Conservation (phyloP, 441 rosid genomes). For the Populus trichocarpa region DNA sequence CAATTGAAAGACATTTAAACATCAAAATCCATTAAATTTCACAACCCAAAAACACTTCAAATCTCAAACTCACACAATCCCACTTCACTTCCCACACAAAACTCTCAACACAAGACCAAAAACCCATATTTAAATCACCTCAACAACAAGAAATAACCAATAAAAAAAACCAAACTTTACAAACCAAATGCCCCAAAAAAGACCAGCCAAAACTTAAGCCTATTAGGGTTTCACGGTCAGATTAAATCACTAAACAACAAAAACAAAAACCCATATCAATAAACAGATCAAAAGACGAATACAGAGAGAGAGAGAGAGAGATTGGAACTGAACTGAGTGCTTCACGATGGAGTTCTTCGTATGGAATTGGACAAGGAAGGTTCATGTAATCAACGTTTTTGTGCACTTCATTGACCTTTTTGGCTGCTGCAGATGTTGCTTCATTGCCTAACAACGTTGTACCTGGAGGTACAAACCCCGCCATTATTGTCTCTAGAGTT, state of each 20-base stretch:
- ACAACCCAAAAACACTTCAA: not conserved
- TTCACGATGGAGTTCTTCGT: slow-evolving; percentile 91
- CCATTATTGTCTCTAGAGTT: slow-evolving; percentile 35
- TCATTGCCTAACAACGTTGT: slow-evolving; percentile 17
- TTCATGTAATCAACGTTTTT: slow-evolving; percentile 72
- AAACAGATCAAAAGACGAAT: slow-evolving; percentile 1
- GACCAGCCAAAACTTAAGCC: not conserved
- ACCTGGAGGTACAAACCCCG: slow-evolving; percentile 43
- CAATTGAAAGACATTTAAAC: not conserved
- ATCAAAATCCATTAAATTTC: not conserved
- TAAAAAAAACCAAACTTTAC: not conserved
- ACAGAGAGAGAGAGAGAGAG: not conserved
- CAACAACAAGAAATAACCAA: not conserved
- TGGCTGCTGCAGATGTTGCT: slow-evolving; percentile 23
- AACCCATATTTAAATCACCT: not conserved
- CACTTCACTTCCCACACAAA: not conserved
- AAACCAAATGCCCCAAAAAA: not conserved
- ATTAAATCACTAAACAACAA: not conserved
- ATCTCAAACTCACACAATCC: not conserved
- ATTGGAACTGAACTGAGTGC: slow-evolving; percentile 55
- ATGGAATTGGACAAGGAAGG: slow-evolving; percentile 90
- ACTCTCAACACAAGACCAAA: not conserved
- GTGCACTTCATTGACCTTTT: slow-evolving; percentile 27
- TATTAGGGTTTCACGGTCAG: slow-evolving; percentile 10
- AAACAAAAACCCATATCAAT: not conserved